Conservation (phyloP, 768 basidiomycete species). For the Cystobasidium onofrii region DNA sequence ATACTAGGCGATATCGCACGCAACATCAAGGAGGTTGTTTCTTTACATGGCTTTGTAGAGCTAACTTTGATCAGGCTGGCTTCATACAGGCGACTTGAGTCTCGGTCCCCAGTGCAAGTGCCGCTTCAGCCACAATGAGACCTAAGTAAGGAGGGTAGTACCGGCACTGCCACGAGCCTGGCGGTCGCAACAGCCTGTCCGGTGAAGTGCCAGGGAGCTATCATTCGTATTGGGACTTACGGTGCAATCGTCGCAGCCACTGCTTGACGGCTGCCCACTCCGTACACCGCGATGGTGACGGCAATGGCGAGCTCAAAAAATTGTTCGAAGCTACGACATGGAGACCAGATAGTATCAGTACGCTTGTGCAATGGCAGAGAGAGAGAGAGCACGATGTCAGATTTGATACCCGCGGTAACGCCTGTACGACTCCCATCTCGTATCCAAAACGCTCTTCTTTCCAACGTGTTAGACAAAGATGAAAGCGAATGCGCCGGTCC, state of each 20-base stretch:
- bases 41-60: too few species aligned
- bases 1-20: too few species aligned
- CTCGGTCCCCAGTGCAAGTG: too few species aligned
- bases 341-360: too few species aligned
- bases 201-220: too few species aligned
- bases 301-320: constrained; percentile 74
- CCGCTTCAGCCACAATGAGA: neutral
- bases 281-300: too few species aligned
- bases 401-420: too few species aligned
- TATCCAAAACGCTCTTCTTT: constrained; percentile 50
- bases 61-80: too few species aligned
- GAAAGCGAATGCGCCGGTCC: constrained; percentile 57
- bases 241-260: constrained; percentile 60
- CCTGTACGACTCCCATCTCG: constrained; percentile 65
- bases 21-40: too few species aligned
- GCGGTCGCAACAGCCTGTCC: too few species aligned
- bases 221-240: too few species aligned
- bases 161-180: neutral
- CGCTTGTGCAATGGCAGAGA: neutral
- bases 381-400: neutral
- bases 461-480: constrained; percentile 53
- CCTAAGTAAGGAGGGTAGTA: neutral
- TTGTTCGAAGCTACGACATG: constrained; percentile 22
- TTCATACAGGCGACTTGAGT: too few species aligned
- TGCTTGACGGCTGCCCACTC: constrained; percentile 67